Evolutionary conservation across 768 basidiomycete genomes (phyloP).

Genomic region (Termitomyces sp.): DNA sequence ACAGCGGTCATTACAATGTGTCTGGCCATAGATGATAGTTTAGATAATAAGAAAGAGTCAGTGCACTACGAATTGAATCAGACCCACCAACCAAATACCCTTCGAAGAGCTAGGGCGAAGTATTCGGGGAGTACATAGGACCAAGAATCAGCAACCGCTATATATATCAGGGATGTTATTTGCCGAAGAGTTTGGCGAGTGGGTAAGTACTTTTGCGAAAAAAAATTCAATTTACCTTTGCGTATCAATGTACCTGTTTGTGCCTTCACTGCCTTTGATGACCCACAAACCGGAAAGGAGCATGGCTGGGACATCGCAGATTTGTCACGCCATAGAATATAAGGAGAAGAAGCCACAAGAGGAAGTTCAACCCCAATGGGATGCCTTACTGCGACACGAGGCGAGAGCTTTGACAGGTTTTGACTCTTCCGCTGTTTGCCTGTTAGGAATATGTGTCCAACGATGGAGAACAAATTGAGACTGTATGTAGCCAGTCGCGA

Average conservation of each 20-base stretch:
- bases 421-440: too few species aligned
- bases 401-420: slow-evolving; percentile 4
- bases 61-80: neutral
- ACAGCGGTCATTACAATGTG: neutral
- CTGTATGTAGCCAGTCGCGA: neutral
- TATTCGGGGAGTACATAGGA: neutral
- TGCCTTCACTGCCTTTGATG: neutral
- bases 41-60: neutral
- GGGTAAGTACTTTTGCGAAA: neutral
- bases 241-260: slow-evolving; percentile 8
- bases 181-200: neutral
- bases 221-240: neutral
- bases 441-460: slow-evolving; percentile 10
- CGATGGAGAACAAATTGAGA: neutral
- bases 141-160: neutral
- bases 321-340: slow-evolving; percentile 1
- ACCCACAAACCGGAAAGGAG: neutral
- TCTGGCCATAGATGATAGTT: neutral
- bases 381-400: slow-evolving; percentile 4
- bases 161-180: neutral
- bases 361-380: slow-evolving; percentile 6
- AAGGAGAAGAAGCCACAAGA: slow-evolving; percentile 3
- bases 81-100: neutral
- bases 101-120: neutral
- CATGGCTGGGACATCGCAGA: neutral